phyloP scores from a whole-genome alignment of 495 filamentous ascomycete species.

The Penicillium angulare region DNA sequence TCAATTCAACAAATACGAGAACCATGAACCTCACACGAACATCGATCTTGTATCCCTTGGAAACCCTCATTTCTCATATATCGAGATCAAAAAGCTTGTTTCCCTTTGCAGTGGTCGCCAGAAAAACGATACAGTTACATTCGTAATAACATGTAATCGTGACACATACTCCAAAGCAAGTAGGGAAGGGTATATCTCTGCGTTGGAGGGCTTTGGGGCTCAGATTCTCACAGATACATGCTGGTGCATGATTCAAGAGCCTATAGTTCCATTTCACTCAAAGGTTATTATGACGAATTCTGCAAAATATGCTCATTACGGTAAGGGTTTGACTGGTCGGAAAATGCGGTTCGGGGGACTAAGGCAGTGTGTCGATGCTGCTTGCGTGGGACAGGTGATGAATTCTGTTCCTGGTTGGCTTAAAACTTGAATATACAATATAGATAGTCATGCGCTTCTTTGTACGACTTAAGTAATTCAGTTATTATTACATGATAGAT shows the following conservation, averaged over 20 bases:
- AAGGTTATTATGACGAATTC: constrained; percentile 28
- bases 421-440: too few relatives aligned
- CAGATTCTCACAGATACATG: constrained; percentile 30
- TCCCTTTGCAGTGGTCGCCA: constrained; percentile 11
- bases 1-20: background rate
- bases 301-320: constrained; percentile 31
- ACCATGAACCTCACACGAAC: background rate
- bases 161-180: constrained; percentile 14
- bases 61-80: constrained; percentile 32
- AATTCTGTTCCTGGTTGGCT: too few relatives aligned
- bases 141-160: constrained; percentile 24
- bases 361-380: constrained; percentile 20
- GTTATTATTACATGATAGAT: too few relatives aligned
- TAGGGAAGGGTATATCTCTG: constrained; percentile 5
- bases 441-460: too few relatives aligned
- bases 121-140: constrained; percentile 1
- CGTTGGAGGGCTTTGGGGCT: constrained; percentile 22
- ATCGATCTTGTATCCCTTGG: constrained; percentile 32
- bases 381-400: too few relatives aligned
- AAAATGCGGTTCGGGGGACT: constrained; percentile 21
- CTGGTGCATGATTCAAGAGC: constrained; percentile 32
- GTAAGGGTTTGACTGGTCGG: constrained; percentile 15
- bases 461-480: too few relatives aligned
- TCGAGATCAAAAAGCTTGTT: constrained; percentile 17
- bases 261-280: constrained; percentile 13